Percentiles rank a stretch among this genome's conserved stretches.
These are phyloP conservation scores for Cladophialophora psammophila DNA, from an alignment of 2,329 filamentous ascomycete species.

Conservation along the genomic window DNA sequence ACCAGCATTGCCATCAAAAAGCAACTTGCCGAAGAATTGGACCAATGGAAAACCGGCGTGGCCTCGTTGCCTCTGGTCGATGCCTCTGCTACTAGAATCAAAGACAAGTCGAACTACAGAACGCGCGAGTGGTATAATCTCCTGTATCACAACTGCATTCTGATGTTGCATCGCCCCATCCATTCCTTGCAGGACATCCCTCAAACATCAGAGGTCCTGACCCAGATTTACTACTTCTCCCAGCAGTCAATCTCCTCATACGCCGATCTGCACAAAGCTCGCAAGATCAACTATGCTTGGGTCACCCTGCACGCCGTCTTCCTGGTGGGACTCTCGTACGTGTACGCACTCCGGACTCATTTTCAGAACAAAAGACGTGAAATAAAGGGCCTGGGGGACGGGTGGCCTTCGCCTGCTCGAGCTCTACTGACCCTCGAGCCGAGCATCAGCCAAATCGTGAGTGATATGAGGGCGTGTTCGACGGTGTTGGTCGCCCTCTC, in stretches of 20 bases:
- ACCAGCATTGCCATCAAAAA: neutral
- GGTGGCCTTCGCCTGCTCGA: conserved; percentile 3
- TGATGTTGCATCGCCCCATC: conserved; percentile 54
- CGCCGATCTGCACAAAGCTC: conserved; percentile 53
- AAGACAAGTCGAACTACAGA: conserved; percentile 50
- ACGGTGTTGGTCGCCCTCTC: conserved; percentile 56
- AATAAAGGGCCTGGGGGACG: conserved; percentile 16
- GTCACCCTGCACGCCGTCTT: conserved; percentile 59
- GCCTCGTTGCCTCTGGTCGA: neutral
- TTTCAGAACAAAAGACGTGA: conserved; percentile 45
- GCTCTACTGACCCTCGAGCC: conserved; percentile 46
- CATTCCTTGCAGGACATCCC: conserved; percentile 44
- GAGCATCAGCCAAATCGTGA: conserved; percentile 53
- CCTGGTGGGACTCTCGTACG: conserved; percentile 55
- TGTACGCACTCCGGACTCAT: conserved; percentile 54
- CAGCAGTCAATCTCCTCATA: conserved; percentile 54
- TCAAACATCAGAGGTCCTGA: conserved; percentile 43
- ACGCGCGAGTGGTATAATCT: conserved; percentile 55
- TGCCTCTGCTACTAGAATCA: neutral
- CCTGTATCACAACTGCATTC: conserved; percentile 53
- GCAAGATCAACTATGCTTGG: conserved; percentile 58
- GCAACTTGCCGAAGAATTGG: conserved; percentile 7
- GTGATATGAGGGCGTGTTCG: conserved; percentile 53
- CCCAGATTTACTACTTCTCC: conserved; percentile 51
- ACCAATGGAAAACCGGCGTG: neutral